Base-by-base conservation (phyloP, 2,329 filamentous ascomycete genomes). In the Catunica adiposa region DNA sequence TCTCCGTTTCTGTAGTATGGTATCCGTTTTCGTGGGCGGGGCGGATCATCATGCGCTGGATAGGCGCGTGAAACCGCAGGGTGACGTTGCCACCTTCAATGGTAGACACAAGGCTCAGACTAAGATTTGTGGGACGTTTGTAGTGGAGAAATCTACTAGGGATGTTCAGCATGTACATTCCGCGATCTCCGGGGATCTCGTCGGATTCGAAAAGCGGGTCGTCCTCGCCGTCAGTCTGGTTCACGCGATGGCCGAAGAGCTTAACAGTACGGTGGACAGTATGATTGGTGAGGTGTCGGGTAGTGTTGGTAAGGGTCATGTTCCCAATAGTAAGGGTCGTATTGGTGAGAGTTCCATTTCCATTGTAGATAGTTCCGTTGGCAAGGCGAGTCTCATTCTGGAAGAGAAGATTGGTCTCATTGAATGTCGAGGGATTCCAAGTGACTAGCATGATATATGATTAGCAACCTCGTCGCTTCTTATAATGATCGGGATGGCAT, bases 401-500 rank as follows among this genome's bases (percentile, higher is more conserved):
- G 48, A 67, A 69, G 23, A 66, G 67, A 61, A 71, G 17, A 25
- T 53, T 69, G 56, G 68, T 65, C 51, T 66, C 63, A 61, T 68
- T 67, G 67, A 76, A 78, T 65, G 68, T 74, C 53, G 70, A 66
- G 23, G 75, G 68, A 60, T 80, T 76, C 76, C 77, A 80, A 26
- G 74, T 78, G 55, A 80, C 77, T 79, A 50, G 6, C n/a, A 26
- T 3, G 29, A 8, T 17, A 25, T 2, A n/a, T n/a, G 17, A 51
- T 50, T 25, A 54, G 22, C 29, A 34, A 11, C 11, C 29, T 34
- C 29, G 15, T 44, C 15, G 8, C 15, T 11, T 17, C 2, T 17
- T 8, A 17, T 54, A 7, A 25, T 9, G 8, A n/a, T 20, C 25
- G 31, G 53, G 5, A 31, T 29, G 20, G 22, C 15, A 17, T 44